Percentiles rank a stretch among this genome's conserved stretches.
Conservation (phyloP, 371 early-diverging fungal species). For the Haplosporangium sp. region DNA sequence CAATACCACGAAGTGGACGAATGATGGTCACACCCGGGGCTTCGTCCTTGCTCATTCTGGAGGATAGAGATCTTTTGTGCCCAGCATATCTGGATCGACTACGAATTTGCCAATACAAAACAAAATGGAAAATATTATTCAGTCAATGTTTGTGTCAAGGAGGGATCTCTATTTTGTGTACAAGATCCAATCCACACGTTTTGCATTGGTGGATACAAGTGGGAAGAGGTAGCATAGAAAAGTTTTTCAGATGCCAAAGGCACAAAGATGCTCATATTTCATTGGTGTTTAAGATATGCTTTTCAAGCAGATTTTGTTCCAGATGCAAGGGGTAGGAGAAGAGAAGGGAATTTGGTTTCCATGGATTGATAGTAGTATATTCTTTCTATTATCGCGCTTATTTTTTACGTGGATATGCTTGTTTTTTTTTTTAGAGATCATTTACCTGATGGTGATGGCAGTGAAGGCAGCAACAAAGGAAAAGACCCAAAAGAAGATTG, state of each 20-base stretch:
- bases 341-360: too few relatives aligned
- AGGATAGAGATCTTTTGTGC: conserved; percentile 59
- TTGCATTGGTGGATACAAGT: neutral
- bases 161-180: neutral
- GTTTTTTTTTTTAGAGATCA: neutral
- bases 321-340: too few relatives aligned
- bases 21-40: conserved; percentile 85
- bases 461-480: conserved; percentile 42
- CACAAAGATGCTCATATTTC: too few relatives aligned
- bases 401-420: neutral
- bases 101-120: neutral
- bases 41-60: conserved; percentile 57
- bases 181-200: neutral
- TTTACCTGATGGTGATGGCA: conserved; percentile 53
- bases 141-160: neutral
- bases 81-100: conserved; percentile 68
- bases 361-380: too few relatives aligned
- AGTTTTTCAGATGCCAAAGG: too few relatives aligned
- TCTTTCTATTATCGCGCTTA: neutral
- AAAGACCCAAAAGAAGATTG: conserved; percentile 50
- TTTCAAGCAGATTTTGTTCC: too few relatives aligned
- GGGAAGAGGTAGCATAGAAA: too few relatives aligned
- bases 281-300: too few relatives aligned
- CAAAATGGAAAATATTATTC: neutral
- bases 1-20: conserved; percentile 93